Evolutionary conservation across 441 rosid species (phyloP).

Genomic region (Kokia cookei): DNA sequence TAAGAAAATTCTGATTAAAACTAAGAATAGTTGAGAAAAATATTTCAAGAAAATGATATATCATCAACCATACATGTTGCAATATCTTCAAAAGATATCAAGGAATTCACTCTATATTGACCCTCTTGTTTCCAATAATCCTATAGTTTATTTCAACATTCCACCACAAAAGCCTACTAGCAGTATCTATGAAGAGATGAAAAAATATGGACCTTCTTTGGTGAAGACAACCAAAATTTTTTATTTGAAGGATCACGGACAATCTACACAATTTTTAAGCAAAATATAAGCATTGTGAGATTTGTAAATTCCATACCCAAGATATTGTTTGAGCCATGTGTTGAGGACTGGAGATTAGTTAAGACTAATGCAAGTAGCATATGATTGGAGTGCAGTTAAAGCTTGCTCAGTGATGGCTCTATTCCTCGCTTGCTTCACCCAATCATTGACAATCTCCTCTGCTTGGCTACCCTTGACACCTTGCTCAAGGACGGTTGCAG

Average conservation of each 20-base stretch:
- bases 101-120: background rate
- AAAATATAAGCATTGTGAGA: slow-evolving; percentile 2
- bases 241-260: slow-evolving; percentile 11
- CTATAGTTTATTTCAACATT: background rate
- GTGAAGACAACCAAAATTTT: slow-evolving; percentile 4
- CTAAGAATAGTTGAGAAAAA: background rate
- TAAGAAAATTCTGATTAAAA: background rate
- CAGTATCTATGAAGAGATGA: background rate
- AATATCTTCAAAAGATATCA: background rate
- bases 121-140: background rate
- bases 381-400: slow-evolving; percentile 68
- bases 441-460: slow-evolving; percentile 54
- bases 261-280: slow-evolving; percentile 13
- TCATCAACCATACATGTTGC: background rate
- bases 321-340: background rate
- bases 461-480: slow-evolving; percentile 88
- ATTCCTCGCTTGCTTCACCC: slow-evolving; percentile 73
- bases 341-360: slow-evolving; percentile 27
- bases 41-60: background rate
- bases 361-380: slow-evolving; percentile 75
- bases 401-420: slow-evolving; percentile 95
- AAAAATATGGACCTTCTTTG: background rate
- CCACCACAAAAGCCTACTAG: background rate
- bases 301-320: background rate
- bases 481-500: slow-evolving; percentile 78